phyloP scores from a whole-genome alignment of 345 rosid genomes.

The Gossypium rotundifolium region DNA sequence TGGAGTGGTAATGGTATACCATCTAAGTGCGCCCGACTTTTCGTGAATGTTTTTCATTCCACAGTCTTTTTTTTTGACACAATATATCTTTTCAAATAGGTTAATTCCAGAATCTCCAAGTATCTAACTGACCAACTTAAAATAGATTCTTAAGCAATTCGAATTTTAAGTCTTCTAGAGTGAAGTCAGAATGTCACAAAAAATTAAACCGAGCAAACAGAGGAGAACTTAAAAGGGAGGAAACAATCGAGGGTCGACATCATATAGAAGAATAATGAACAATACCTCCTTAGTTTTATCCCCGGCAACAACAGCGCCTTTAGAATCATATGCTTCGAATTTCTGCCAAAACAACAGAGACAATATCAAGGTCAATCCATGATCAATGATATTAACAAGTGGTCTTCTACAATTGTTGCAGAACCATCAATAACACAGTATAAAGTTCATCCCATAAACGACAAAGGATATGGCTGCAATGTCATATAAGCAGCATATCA shows the following conservation, averaged over 20 bases:
- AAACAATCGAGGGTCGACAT: not conserved
- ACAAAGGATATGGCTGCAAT: not conserved
- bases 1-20: not conserved
- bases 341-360: slow-evolving; percentile 47
- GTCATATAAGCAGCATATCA: not conserved
- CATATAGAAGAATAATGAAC: not conserved
- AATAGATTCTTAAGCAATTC: not conserved
- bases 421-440: not conserved
- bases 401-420: not conserved
- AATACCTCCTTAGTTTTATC: slow-evolving; percentile 78
- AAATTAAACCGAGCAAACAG: not conserved
- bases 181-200: not conserved
- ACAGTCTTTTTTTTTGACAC: not conserved
- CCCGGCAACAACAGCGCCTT: slow-evolving; percentile 72
- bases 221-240: not conserved
- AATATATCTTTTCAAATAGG: not conserved
- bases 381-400: not conserved
- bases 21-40: not conserved
- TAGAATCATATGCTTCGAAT: slow-evolving; percentile 85
- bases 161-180: not conserved
- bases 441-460: not conserved
- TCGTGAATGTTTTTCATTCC: not conserved
- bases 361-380: not conserved
- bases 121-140: not conserved
- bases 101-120: not conserved